Evolutionary conservation across 306 rosid species (phyloP).

Genomic region (Leucaena leucocephala): DNA sequence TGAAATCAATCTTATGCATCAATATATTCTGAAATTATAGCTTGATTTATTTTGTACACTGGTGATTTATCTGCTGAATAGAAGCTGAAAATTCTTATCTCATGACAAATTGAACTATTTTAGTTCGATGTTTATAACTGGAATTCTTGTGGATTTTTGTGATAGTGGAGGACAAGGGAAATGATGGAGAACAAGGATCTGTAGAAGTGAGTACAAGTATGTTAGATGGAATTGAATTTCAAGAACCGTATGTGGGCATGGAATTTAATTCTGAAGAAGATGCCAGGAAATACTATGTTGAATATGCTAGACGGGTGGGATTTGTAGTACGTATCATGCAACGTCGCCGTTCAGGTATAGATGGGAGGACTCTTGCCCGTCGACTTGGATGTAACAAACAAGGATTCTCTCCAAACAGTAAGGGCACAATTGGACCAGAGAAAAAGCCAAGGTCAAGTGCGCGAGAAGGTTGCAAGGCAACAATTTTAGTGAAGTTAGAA

Average conservation of each 20-base stretch:
- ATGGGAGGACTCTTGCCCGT: slow-evolving; percentile 93
- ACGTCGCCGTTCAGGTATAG: slow-evolving; percentile 81
- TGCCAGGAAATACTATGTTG: slow-evolving; percentile 71
- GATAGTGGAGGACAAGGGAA: slow-evolving; percentile 66
- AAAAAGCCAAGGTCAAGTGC: slow-evolving; percentile 82
- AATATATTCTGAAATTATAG: slow-evolving; percentile 16
- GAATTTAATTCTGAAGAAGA: slow-evolving; percentile 84
- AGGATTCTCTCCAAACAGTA: slow-evolving; percentile 81
- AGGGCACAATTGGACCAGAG: slow-evolving; percentile 56
- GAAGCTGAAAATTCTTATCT: slow-evolving; percentile 12
- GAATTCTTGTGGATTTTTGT: slow-evolving; percentile 38
- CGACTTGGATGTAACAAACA: slow-evolving; percentile 95
- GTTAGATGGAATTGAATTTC: slow-evolving; percentile 51
- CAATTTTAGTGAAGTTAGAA: slow-evolving; percentile 89
- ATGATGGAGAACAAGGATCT: slow-evolving; percentile 45
- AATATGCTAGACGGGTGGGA: slow-evolving; percentile 77
- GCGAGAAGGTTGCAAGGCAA: slow-evolving; percentile 96
- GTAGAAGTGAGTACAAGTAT: slow-evolving; percentile 51
- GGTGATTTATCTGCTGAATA: slow-evolving; percentile 32
- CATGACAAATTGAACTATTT: slow-evolving; percentile 23
- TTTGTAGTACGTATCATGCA: slow-evolving; percentile 87
- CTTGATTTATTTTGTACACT: slow-evolving; percentile 13
- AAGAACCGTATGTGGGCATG: slow-evolving; percentile 86
- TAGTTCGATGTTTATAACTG: slow-evolving; percentile 31
- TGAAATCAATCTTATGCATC: neutral